These are phyloP conservation scores for Nicotiana noctiflora DNA, from an alignment of 257 asterid genomes.

Conservation along the genomic window DNA sequence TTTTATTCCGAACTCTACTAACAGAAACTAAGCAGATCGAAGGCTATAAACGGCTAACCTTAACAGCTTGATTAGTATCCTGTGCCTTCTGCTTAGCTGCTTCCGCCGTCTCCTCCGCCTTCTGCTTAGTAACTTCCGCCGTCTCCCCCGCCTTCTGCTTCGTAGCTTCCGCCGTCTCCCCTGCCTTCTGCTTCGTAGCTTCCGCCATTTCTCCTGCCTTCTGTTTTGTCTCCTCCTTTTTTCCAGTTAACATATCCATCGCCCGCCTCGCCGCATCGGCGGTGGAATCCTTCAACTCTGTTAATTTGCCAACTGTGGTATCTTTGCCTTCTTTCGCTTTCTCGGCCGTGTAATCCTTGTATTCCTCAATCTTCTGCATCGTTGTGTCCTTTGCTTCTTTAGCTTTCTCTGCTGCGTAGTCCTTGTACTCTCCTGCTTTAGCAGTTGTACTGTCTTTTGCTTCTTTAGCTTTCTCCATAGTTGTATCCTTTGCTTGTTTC, in stretches of 20 bases:
- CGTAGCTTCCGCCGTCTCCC: slow-evolving; percentile 19
- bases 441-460: neutral
- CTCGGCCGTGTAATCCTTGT: slow-evolving; percentile 15
- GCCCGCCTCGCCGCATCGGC: slow-evolving; percentile 50
- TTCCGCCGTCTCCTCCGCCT: too few relatives aligned
- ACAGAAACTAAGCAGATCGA: neutral
- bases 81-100: neutral
- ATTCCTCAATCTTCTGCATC: too few relatives aligned
- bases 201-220: slow-evolving; percentile 28
- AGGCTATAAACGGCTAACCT: slow-evolving; percentile 49
- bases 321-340: slow-evolving; percentile 59
- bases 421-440: slow-evolving; percentile 6
- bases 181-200: slow-evolving; percentile 21
- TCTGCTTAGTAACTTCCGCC: too few relatives aligned
- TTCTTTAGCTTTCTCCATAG: slow-evolving; percentile 8
- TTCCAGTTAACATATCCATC: slow-evolving; percentile 56
- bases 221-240: slow-evolving; percentile 50
- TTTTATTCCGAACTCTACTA: neutral
- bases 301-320: slow-evolving; percentile 33
- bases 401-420: slow-evolving; percentile 17
- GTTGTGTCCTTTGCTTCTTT: neutral
- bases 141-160: slow-evolving; percentile 25
- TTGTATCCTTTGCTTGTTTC: neutral
- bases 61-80: slow-evolving; percentile 32
- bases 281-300: slow-evolving; percentile 51